Conservation (phyloP, 768 basidiomycete species). For the Mycena leptocephala region DNA sequence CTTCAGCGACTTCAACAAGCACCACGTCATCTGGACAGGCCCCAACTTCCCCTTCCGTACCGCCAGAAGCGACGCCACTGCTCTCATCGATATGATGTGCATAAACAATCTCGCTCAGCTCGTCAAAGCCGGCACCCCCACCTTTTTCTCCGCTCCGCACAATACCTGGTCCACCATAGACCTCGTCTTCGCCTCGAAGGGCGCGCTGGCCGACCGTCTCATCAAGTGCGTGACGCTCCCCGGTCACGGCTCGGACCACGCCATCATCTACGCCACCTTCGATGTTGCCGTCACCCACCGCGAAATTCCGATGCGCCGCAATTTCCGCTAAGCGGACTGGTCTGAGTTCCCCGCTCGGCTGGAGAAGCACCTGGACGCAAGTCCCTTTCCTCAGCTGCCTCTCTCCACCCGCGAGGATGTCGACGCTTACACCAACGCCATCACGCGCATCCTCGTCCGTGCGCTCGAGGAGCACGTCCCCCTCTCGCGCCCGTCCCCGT, state of each 20-base stretch:
- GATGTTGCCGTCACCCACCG: neutral
- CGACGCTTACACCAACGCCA: neutral
- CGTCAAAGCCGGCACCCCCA: too few species aligned
- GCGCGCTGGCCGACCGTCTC: neutral
- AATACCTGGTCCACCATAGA: too few species aligned
- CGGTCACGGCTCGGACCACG: constrained; percentile 23
- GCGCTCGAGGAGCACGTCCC: neutral
- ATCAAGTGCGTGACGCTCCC: constrained; percentile 1
- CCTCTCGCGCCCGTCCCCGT: too few species aligned
- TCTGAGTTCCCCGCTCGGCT: neutral
- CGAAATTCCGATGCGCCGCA: neutral
- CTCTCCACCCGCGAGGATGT: too few species aligned
- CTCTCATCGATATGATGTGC: too few species aligned
- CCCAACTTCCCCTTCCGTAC: too few species aligned
- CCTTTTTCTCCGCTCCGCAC: too few species aligned
- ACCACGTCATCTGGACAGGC: too few species aligned
- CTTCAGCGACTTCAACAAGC: too few species aligned
- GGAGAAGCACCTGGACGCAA: neutral
- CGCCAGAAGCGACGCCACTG: too few species aligned
- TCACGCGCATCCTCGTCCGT: neutral
- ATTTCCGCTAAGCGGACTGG: constrained; percentile 8
- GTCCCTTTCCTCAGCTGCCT: neutral
- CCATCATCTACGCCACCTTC: neutral
- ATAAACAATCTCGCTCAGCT: too few species aligned
- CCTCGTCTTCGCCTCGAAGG: constrained; percentile 11